Conservation (phyloP, 768 basidiomycete genomes). For the Suillus occidentalis region DNA sequence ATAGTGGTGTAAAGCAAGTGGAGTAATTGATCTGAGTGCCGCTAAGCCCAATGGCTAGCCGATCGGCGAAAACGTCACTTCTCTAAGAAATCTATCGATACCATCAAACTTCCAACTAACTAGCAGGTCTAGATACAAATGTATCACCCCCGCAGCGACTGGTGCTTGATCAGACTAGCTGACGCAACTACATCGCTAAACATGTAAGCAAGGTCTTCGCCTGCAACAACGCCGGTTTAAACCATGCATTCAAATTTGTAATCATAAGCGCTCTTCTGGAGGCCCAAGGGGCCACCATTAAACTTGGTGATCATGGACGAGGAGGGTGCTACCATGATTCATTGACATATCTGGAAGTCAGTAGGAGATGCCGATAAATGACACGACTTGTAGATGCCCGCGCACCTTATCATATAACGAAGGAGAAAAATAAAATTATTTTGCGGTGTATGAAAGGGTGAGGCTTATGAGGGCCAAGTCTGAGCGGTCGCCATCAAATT, state of each 20-base stretch:
- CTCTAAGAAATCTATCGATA: not conserved
- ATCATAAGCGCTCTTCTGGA: not conserved
- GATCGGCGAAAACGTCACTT: not conserved
- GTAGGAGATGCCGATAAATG: not conserved
- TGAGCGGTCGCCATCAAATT: not conserved
- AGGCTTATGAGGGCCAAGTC: not conserved
- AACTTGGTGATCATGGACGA: not conserved
- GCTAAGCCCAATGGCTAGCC: not conserved
- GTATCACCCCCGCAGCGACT: not conserved
- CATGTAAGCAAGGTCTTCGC: not conserved
- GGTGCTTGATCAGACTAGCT: not conserved
- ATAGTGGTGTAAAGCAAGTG: conserved; percentile 22
- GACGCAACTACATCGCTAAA: not conserved
- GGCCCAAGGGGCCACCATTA: not conserved
- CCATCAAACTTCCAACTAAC: not conserved
- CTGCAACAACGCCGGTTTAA: not conserved
- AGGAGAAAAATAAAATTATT: not conserved
- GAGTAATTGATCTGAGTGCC: not conserved
- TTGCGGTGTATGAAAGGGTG: not conserved
- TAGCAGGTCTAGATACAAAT: not conserved
- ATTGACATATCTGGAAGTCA: not conserved
- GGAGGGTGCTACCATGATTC: not conserved
- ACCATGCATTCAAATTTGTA: not conserved
- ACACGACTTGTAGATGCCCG: not conserved
- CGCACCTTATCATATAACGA: not conserved